A percentile compares a stretch with the other conserved stretches of the same genome.
Evolutionary conservation across 768 basidiomycete species (phyloP).

Genomic region (Phylloporus sp.): DNA sequence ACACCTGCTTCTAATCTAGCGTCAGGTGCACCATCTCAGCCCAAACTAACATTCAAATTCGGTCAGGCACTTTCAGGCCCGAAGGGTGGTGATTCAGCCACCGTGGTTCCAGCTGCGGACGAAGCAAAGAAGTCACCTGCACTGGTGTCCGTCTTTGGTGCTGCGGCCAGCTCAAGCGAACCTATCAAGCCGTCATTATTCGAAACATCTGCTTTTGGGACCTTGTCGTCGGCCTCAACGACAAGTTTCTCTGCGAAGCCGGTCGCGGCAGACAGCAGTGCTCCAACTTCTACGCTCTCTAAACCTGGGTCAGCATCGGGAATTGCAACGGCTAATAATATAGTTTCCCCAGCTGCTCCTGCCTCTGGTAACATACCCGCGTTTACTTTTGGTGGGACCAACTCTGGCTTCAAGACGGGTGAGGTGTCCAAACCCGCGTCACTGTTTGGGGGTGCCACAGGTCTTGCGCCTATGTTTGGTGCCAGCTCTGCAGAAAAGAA

Average conservation of each 20-base stretch:
- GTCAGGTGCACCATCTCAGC: constrained; percentile 11
- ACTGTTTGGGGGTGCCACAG: constrained; percentile 14
- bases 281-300: constrained; percentile 19
- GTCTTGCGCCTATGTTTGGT: constrained; percentile 4
- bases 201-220: constrained; percentile 20
- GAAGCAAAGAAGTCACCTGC: constrained; percentile 24
- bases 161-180: constrained; percentile 15
- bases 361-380: constrained; percentile 7
- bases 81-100: constrained; percentile 18
- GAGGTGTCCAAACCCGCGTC: constrained; percentile 15
- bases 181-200: constrained; percentile 23
- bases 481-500: constrained; percentile 9
- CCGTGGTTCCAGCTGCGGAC: constrained; percentile 13
- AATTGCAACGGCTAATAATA: constrained; percentile 14
- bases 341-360: constrained; percentile 16
- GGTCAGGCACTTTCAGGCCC: constrained; percentile 20
- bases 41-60: constrained; percentile 22
- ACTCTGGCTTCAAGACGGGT: constrained; percentile 11
- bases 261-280: constrained; percentile 8
- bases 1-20: constrained; percentile 3
- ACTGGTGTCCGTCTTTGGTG: constrained; percentile 19
- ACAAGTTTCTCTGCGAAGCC: constrained; percentile 16
- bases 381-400: constrained; percentile 20
- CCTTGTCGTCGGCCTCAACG: constrained; percentile 9
- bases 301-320: constrained; percentile 14